phyloP scores from a whole-genome alignment of 305 asterid species.

The Ruellia speciosa region DNA sequence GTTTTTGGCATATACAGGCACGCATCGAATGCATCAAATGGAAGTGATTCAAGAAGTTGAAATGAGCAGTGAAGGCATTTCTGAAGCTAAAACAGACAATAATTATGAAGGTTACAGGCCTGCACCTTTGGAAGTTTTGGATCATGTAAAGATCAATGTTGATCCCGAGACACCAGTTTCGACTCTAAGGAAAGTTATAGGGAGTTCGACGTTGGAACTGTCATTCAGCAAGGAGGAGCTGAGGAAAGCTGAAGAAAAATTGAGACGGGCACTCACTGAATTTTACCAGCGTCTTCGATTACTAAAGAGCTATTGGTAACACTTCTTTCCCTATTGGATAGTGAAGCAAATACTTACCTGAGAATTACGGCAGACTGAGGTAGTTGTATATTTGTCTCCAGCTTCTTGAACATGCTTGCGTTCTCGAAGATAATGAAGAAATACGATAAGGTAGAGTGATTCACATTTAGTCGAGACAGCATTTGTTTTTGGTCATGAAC shows the following conservation, averaged over 20 bases:
- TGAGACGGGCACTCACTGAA: slow-evolving; percentile 53
- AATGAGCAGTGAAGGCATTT: slow-evolving; percentile 31
- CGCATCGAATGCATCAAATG: slow-evolving; percentile 27
- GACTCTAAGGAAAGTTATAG: slow-evolving; percentile 44
- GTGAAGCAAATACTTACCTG: not conserved
- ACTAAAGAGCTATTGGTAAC: slow-evolving; percentile 60
- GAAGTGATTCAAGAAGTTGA: slow-evolving; percentile 63
- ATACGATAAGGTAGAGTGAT: slow-evolving; percentile 61
- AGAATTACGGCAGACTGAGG: slow-evolving; percentile 18
- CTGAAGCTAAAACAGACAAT: slow-evolving; percentile 13
- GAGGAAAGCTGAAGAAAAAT: slow-evolving; percentile 44
- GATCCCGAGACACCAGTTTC: slow-evolving; percentile 64
- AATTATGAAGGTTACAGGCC: slow-evolving; percentile 20
- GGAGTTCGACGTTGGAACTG: slow-evolving; percentile 34
- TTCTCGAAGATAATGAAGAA: slow-evolving; percentile 88
- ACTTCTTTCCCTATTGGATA: not conserved
- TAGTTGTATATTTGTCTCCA: slow-evolving; percentile 20
- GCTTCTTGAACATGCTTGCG: slow-evolving; percentile 81
- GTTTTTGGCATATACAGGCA: slow-evolving; percentile 23
- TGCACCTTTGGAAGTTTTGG: slow-evolving; percentile 48
- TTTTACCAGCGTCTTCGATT: slow-evolving; percentile 62
- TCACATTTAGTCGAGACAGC: slow-evolving; percentile 6
- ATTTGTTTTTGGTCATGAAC: not conserved
- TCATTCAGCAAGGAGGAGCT: slow-evolving; percentile 64
- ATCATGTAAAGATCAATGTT: slow-evolving; percentile 56